Evolutionary conservation across 306 rosid genomes (phyloP).

Genomic region (Cicer bijugum): DNA sequence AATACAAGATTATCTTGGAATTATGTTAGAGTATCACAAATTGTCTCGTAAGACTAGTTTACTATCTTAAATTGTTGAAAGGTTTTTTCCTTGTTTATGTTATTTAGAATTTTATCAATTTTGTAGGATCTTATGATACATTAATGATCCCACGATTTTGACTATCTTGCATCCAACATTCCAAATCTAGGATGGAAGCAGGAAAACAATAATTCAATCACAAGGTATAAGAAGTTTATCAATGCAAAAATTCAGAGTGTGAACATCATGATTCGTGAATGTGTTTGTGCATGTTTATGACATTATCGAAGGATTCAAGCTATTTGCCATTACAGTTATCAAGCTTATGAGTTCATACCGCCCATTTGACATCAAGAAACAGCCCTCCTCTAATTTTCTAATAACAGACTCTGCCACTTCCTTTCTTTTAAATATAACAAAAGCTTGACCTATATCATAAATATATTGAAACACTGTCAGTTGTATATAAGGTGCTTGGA

Average conservation of each 20-base stretch:
- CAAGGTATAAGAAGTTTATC: not conserved
- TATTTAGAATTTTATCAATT: no score
- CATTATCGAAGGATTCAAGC: slow-evolving; percentile 1
- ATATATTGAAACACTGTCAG: slow-evolving; percentile 12
- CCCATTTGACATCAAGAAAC: slow-evolving; percentile 77
- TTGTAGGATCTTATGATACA: no score
- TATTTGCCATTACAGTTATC: slow-evolving; percentile 18
- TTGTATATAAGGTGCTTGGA: not conserved
- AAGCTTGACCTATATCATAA: slow-evolving; percentile 79
- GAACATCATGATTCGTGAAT: not conserved
- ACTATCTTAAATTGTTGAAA: not conserved
- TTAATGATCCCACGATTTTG: not conserved
- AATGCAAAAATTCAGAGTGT: not conserved
- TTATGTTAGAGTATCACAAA: not conserved
- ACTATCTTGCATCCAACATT: not conserved
- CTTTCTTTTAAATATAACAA: slow-evolving; percentile 64
- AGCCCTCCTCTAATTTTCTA: slow-evolving; percentile 62
- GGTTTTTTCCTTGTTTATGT: no score
- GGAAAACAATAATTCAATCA: slow-evolving; percentile 8
- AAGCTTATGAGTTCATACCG: slow-evolving; percentile 59
- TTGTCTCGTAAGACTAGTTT: not conserved
- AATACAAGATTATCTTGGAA: not conserved
- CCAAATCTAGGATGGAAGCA: slow-evolving; percentile 1
- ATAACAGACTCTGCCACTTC: slow-evolving; percentile 69
- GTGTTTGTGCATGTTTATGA: not conserved